Base-by-base conservation (phyloP, 768 basidiomycete genomes). In the Lentinula sp. region DNA sequence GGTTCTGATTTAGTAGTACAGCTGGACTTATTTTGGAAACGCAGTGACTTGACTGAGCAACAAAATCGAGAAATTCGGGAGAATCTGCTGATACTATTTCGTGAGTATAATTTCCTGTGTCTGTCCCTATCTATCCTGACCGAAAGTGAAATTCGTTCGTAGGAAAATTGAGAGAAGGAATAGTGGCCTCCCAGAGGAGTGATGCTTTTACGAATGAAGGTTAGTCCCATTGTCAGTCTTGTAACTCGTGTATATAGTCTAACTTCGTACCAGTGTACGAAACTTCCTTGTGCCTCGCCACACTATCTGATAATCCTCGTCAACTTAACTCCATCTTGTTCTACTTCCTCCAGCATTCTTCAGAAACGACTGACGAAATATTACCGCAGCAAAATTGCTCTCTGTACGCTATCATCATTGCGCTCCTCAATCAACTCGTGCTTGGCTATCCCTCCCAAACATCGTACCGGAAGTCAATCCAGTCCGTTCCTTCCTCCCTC, bases 101-200 rank as follows among this genome's bases (percentile, higher is more conserved):
- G 90, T 91, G 64, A 70, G 87, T 75, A 16, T 28, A 50, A 13
- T 62, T 59, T 32, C 21, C 3, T 23, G 3, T 5, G 18, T 50
- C 16, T 57, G n/a, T 56, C 18, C 61, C 49, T 23, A 23, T 23
- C 23, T 23, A 3, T 28, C 28, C 28, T 28, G 28, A 28, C 28
- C 28, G 37, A 39, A 13, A 39, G 37, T 39, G 0, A 39, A 13
- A 40, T 15, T 35, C n/a, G 10, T 65, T 45, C 59, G 1, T 60
- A 92, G 90, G 89, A 46, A 92, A 91, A 69, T 74, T 92, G 6
- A 79, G 90, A 54, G 90, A 92, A 71, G 90, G 90, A 0, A 75
- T 91, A 3, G 76, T 79, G 6, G 82, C 89, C 0, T 82, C 86
- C 1, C 74, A 74, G 32, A 79, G 90, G 60, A 74, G 62, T 18